These are phyloP conservation scores for Westerdykella aurantiaca DNA, from an alignment of 2,329 filamentous ascomycete species.

Conservation along the genomic window DNA sequence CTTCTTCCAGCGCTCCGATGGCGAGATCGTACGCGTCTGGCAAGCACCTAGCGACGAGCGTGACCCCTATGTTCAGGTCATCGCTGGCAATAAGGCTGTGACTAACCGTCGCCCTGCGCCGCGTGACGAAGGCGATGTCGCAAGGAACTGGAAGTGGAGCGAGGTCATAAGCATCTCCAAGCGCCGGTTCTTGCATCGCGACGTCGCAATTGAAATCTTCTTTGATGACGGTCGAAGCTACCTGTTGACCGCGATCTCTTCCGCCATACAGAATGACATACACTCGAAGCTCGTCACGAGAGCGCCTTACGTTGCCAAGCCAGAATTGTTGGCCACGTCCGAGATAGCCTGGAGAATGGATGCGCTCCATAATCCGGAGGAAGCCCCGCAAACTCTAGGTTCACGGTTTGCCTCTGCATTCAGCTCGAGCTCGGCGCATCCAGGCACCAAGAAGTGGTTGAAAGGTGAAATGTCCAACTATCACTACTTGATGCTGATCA, in stretches of 20 bases:
- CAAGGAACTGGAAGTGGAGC: constrained; percentile 87
- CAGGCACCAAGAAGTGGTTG: constrained; percentile 83
- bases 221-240: constrained; percentile 97
- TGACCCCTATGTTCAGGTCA: constrained; percentile 91
- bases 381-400: constrained; percentile 63
- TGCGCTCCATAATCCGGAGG: constrained; percentile 64
- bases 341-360: constrained; percentile 93
- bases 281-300: constrained; percentile 69
- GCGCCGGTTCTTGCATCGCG: constrained; percentile 86
- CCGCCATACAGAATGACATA: constrained; percentile 69
- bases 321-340: constrained; percentile 63
- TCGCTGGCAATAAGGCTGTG: constrained; percentile 68
- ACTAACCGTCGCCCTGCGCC: constrained; percentile 37
- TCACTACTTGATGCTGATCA: constrained; percentile 96
- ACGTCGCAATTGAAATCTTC: constrained; percentile 95
- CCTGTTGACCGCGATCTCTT: constrained; percentile 75
- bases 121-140: constrained; percentile 56
- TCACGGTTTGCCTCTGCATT: constrained; percentile 92
- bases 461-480: constrained; percentile 97
- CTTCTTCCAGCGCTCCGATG: constrained; percentile 89
- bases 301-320: constrained; percentile 71
- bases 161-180: constrained; percentile 96
- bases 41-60: constrained; percentile 88
- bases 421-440: constrained; percentile 72
- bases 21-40: constrained; percentile 94